A percentile compares a stretch with the other conserved stretches of the same genome.
These are phyloP conservation scores for Scheffersomyces ergatensis DNA, from an alignment of 805 yeast genomes.

Conservation along the genomic window DNA sequence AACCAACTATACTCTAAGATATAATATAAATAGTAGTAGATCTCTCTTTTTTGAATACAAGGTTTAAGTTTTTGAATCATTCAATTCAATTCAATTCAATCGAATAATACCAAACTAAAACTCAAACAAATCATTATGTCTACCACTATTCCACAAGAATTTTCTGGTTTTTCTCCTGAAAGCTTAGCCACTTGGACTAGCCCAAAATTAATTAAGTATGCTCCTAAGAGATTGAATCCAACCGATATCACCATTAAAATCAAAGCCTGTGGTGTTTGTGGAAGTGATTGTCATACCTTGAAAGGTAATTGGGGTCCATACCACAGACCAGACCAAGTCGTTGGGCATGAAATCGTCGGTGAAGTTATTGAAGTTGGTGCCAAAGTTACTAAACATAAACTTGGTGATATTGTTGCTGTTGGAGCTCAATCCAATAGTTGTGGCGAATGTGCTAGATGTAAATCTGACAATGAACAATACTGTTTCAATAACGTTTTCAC, in stretches of 20 bases:
- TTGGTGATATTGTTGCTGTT: constrained; percentile 78
- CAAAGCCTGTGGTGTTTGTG: constrained; percentile 64
- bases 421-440: constrained; percentile 71
- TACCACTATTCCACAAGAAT: constrained; percentile 14
- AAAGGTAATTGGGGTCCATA: constrained; percentile 49
- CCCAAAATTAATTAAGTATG: constrained; percentile 25
- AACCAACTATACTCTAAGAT: too few species aligned
- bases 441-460: constrained; percentile 56
- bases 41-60: too few species aligned
- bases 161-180: constrained; percentile 31
- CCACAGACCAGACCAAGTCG: constrained; percentile 33
- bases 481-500: constrained; percentile 52
- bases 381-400: constrained; percentile 45
- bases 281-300: constrained; percentile 55
- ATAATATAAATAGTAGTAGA: too few species aligned
- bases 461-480: constrained; percentile 36
- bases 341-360: constrained; percentile 69
- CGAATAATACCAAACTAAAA: too few species aligned
- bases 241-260: constrained; percentile 55
- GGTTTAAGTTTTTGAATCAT: too few species aligned
- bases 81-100: too few species aligned
- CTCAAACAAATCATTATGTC: not conserved
- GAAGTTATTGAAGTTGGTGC: constrained; percentile 56
- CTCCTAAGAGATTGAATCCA: constrained; percentile 19
- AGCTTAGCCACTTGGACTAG: constrained; percentile 26